Evolutionary conservation across 2,329 filamentous ascomycete species (phyloP).

Genomic region (Chaetomiaceae sp.): DNA sequence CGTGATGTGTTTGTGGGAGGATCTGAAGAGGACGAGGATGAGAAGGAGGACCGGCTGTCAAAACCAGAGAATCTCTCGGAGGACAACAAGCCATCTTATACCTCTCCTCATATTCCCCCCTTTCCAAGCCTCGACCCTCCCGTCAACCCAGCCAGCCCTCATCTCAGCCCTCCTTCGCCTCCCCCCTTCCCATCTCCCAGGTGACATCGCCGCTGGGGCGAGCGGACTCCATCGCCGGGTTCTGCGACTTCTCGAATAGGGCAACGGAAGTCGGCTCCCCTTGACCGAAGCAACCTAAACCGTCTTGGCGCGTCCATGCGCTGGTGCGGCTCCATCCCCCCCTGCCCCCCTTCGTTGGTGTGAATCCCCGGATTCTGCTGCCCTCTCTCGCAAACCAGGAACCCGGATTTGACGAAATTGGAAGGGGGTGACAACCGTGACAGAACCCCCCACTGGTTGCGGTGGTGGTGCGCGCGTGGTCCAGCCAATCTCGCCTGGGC

Average conservation of each 20-base stretch:
- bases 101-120: too few species aligned
- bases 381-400: not conserved
- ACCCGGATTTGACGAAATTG: conserved; percentile 3
- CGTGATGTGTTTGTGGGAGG: conserved; percentile 7
- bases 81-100: not conserved
- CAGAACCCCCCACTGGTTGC: too few species aligned
- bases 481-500: not conserved
- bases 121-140: not conserved
- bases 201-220: not conserved
- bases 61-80: not conserved
- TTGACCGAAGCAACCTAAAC: conserved; percentile 11
- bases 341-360: not conserved
- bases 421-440: not conserved
- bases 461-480: not conserved
- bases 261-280: conserved; percentile 16
- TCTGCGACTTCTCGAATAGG: conserved; percentile 16
- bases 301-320: conserved; percentile 16
- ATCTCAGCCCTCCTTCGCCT: too few species aligned
- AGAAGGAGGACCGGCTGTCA: not conserved
- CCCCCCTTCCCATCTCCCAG: not conserved
- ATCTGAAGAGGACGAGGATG: not conserved
- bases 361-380: not conserved
- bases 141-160: too few species aligned
- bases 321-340: conserved; percentile 7
- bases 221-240: conserved; percentile 3